phyloP scores from a whole-genome alignment of 2,329 filamentous ascomycete genomes.

The Microcyclosporella mali region DNA sequence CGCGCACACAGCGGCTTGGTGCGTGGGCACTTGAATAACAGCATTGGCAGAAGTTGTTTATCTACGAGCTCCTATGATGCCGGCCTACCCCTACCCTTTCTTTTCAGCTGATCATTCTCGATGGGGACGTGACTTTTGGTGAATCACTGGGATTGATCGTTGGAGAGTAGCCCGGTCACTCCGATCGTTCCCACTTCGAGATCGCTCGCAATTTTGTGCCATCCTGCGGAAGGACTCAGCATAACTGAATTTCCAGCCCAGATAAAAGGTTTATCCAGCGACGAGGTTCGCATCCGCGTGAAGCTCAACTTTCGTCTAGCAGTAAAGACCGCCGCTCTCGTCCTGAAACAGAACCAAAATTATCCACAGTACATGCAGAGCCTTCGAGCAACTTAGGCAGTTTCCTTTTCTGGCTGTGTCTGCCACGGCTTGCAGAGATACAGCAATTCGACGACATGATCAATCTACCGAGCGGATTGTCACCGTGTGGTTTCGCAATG shows the following conservation, averaged over 20 bases:
- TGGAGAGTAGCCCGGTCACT: slow-evolving; percentile 4
- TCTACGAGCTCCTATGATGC: too few relatives aligned
- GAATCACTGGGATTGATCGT: too few relatives aligned
- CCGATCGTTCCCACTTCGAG: slow-evolving; percentile 25
- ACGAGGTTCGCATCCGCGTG: slow-evolving; percentile 17
- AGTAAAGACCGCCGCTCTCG: slow-evolving; percentile 17
- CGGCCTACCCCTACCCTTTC: too few relatives aligned
- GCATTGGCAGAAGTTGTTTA: too few relatives aligned
- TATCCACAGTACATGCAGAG: slow-evolving; percentile 23
- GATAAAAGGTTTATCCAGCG: slow-evolving; percentile 14
- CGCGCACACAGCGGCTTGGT: too few relatives aligned
- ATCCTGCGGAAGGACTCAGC: slow-evolving; percentile 10
- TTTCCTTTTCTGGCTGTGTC: slow-evolving; percentile 17
- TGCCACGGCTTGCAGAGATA: slow-evolving; percentile 21
- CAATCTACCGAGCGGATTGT: slow-evolving; percentile 19
- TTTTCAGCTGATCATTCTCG: too few relatives aligned
- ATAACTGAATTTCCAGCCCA: background rate
- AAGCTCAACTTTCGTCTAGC: slow-evolving; percentile 23
- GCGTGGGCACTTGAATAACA: too few relatives aligned
- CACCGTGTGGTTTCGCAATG: slow-evolving; percentile 22
- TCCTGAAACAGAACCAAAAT: slow-evolving; percentile 19
- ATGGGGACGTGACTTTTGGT: too few relatives aligned
- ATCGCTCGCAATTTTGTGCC: slow-evolving; percentile 18
- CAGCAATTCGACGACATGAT: slow-evolving; percentile 20
- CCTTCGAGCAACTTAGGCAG: slow-evolving; percentile 20